Conservation (phyloP, 1,139 yeast genomes). For the Candida sanyaensis region DNA sequence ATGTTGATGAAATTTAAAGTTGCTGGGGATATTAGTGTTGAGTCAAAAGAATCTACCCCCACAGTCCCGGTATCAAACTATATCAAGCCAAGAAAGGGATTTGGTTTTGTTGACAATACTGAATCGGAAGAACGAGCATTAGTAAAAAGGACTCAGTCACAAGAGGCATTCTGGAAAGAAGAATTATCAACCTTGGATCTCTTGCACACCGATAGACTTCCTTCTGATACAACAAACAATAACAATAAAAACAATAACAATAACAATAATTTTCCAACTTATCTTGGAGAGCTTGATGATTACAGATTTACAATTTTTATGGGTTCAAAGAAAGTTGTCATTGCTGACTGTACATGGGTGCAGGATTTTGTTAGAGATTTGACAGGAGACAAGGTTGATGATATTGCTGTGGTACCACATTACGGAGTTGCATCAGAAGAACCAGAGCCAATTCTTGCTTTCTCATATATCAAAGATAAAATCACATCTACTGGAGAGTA, state of each 20-base stretch:
- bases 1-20: conserved; percentile 24
- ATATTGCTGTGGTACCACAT: conserved; percentile 6
- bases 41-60: conserved; percentile 3
- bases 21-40: conserved; percentile 3
- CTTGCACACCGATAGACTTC: conserved; percentile 18
- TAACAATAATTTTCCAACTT: conserved; percentile 1
- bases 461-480: conserved; percentile 25
- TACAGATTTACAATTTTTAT: conserved; percentile 12
- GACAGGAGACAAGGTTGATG: conserved; percentile 3
- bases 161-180: conserved; percentile 14
- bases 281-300: conserved; percentile 11
- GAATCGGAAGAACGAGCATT: conserved; percentile 14
- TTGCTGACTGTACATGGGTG: conserved; percentile 17
- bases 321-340: conserved; percentile 10
- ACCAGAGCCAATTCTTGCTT: conserved; percentile 11
- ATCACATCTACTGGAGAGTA: conserved; percentile 28
- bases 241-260: neutral
- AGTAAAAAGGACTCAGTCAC: conserved; percentile 5
- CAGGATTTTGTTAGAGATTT: conserved; percentile 8
- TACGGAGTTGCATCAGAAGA: conserved; percentile 10
- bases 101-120: conserved; percentile 37
- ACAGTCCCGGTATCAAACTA: conserved; percentile 19
- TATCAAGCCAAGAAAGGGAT: conserved; percentile 34
- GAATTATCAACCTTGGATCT: conserved; percentile 17
- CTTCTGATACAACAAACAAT: neutral